Evolutionary conservation across 768 basidiomycete species (phyloP).

Genomic region (Boletus sensibilis): DNA sequence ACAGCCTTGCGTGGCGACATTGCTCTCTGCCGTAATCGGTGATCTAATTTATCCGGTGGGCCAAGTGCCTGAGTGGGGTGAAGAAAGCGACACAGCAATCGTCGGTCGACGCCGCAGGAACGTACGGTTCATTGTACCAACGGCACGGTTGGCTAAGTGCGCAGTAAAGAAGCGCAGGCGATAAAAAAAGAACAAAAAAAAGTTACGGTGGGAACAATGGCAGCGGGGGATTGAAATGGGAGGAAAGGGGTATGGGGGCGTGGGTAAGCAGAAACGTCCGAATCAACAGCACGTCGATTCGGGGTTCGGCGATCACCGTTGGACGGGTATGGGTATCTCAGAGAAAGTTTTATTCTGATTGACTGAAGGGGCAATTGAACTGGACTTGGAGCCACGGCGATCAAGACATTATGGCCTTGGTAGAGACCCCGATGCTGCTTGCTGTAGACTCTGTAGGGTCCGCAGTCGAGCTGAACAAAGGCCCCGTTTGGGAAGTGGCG

Average conservation of each 20-base stretch:
- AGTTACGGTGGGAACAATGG: not conserved
- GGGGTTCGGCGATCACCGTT: not conserved
- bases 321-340: not conserved
- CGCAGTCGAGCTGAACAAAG: not conserved
- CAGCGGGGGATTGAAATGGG: not conserved
- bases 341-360: not conserved
- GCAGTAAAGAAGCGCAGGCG: constrained; percentile 9
- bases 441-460: constrained; percentile 7
- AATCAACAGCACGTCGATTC: not conserved
- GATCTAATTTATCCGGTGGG: not conserved
- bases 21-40: constrained; percentile 15
- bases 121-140: not conserved
- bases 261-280: not conserved
- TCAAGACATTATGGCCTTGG: not conserved
- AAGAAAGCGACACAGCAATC: constrained; percentile 13
- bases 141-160: not conserved
- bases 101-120: not conserved
- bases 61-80: constrained; percentile 4
- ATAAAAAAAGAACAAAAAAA: too few species aligned
- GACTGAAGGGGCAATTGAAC: not conserved
- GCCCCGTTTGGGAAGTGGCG: not conserved
- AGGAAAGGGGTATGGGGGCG: not conserved
- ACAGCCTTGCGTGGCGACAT: constrained; percentile 16
- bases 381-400: not conserved
- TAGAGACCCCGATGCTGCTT: not conserved